A percentile compares a stretch with the other conserved stretches of the same genome.
Evolutionary conservation across 2,329 filamentous ascomycete species (phyloP).

Genomic region (Monilinia vaccinii-corymbosi): DNA sequence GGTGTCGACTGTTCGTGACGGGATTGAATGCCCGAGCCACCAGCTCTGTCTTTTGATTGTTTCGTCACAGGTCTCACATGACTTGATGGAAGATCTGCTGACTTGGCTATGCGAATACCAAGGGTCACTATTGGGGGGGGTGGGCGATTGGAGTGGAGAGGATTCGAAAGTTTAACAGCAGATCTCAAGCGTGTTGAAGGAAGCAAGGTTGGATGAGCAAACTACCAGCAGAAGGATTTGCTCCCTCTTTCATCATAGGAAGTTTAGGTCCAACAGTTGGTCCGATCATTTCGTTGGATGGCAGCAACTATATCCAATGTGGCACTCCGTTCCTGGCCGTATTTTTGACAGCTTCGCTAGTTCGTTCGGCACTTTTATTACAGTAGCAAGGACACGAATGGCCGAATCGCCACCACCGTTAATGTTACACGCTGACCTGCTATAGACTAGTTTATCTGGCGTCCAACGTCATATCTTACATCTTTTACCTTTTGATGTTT

Average conservation of each 20-base stretch:
- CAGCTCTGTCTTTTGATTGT: neutral
- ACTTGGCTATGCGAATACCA: neutral
- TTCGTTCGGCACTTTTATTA: neutral
- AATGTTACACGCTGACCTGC: neutral
- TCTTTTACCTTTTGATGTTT: neutral
- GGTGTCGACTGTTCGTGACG: neutral
- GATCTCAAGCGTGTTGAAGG: neutral
- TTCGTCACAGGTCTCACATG: neutral
- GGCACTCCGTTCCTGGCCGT: neutral
- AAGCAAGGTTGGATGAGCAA: neutral
- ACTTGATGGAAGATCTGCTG: neutral
- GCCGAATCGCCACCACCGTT: neutral
- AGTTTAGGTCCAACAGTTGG: neutral
- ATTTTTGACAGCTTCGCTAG: neutral
- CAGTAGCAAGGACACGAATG: neutral
- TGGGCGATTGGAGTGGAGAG: neutral
- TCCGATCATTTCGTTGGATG: neutral
- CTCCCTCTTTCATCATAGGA: neutral
- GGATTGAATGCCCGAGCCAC: neutral
- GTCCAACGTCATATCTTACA: neutral
- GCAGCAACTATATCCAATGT: neutral
- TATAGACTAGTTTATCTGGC: neutral
- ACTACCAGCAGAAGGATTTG: neutral
- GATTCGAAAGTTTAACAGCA: no score
- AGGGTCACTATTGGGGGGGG: neutral